phyloP scores from a whole-genome alignment of 202 grass and related monocot species.

The Setaria viridis region DNA sequence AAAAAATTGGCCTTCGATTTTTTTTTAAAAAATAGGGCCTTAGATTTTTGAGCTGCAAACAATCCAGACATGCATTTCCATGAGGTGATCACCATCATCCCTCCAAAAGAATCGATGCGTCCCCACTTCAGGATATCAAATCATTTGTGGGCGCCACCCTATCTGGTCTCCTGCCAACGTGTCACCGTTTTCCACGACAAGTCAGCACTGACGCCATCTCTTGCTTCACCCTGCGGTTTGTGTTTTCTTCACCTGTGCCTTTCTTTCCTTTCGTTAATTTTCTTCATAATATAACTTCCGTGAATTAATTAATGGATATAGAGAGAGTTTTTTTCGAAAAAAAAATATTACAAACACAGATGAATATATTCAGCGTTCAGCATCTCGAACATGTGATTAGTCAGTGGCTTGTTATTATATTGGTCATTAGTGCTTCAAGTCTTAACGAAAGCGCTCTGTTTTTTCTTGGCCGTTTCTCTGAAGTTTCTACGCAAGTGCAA shows the following conservation, averaged over 20 bases:
- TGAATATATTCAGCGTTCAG: background rate
- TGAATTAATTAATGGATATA: background rate
- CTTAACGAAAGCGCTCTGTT: background rate
- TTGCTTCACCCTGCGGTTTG: constrained; percentile 30
- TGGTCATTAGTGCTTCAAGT: background rate
- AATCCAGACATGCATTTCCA: constrained; percentile 40
- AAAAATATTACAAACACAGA: background rate
- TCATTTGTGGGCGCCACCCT: constrained; percentile 51
- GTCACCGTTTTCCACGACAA: constrained; percentile 26
- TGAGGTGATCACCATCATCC: constrained; percentile 15
- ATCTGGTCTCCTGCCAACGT: constrained; percentile 37
- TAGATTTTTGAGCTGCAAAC: constrained; percentile 29
- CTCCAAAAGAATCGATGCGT: constrained; percentile 27
- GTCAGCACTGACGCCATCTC: constrained; percentile 7
- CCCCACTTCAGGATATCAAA: constrained; percentile 51
- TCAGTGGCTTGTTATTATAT: background rate
- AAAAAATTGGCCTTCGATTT: background rate
- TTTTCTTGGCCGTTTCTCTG: constrained; percentile 6
- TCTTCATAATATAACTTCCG: background rate
- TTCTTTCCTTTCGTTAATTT: background rate
- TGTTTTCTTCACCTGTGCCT: background rate
- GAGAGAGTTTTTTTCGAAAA: background rate
- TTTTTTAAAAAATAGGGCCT: no score
- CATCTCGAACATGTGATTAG: background rate
- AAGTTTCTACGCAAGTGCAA: constrained; percentile 10